phyloP scores from a whole-genome alignment of 192 early-diverging fungal species.

The Podila epigama region DNA sequence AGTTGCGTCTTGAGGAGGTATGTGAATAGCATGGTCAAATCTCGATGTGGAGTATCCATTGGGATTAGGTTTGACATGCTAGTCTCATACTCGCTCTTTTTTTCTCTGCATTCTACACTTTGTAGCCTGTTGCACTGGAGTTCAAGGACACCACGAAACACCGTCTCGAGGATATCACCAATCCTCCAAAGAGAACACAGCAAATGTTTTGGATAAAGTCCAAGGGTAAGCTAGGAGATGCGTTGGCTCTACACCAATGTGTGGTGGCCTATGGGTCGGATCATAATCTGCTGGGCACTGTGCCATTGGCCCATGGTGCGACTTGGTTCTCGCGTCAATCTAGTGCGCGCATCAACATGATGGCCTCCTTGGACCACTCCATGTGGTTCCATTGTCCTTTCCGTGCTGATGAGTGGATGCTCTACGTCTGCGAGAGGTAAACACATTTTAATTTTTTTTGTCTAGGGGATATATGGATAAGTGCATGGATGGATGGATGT shows the following conservation, averaged over 20 bases:
- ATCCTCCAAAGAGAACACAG: slow-evolving; percentile 15
- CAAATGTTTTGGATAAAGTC: slow-evolving; percentile 69
- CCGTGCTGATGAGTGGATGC: slow-evolving; percentile 85
- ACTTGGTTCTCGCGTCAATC: slow-evolving; percentile 51
- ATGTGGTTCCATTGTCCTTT: slow-evolving; percentile 90
- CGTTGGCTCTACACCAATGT: slow-evolving; percentile 67
- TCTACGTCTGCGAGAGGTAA: slow-evolving; percentile 44
- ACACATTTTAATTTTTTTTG: not conserved
- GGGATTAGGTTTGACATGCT: no score
- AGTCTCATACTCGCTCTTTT: no score
- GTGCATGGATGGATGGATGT: no score
- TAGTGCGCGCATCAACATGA: slow-evolving; percentile 57
- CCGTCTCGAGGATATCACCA: slow-evolving; percentile 12
- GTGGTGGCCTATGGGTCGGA: slow-evolving; percentile 61
- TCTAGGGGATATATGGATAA: not conserved
- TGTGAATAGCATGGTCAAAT: no score
- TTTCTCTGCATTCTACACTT: not conserved
- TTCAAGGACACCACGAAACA: slow-evolving; percentile 29
- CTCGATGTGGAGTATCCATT: not conserved
- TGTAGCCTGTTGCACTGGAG: slow-evolving; percentile 27
- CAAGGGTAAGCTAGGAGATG: slow-evolving; percentile 63
- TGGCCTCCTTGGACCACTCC: slow-evolving; percentile 74
- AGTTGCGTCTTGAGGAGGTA: slow-evolving; percentile 26
- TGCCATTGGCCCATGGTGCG: slow-evolving; percentile 55
- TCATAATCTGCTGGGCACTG: slow-evolving; percentile 28